Conservation (phyloP, 192 early-diverging fungal species). For the Coemansia asiatica region DNA sequence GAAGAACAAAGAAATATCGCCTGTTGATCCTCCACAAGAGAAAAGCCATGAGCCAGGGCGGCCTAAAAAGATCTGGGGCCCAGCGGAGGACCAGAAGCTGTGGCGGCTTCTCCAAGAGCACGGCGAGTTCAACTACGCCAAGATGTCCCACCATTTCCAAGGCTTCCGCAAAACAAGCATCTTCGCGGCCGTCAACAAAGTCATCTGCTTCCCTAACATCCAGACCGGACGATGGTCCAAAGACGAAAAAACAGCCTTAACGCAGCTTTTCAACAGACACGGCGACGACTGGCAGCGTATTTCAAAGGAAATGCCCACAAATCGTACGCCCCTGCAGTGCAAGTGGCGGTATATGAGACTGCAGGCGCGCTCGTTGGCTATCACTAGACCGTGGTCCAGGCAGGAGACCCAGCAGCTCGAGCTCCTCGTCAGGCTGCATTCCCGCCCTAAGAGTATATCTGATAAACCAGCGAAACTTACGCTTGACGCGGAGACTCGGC, state of each 20-base stretch:
- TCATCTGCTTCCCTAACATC: neutral
- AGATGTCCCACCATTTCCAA: slow-evolving; percentile 7
- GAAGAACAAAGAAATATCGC: too few species aligned
- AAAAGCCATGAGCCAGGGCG: neutral
- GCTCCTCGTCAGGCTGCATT: slow-evolving; percentile 24
- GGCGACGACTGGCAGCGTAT: slow-evolving; percentile 22
- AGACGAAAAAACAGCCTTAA: slow-evolving; percentile 15
- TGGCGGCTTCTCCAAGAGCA: slow-evolving; percentile 8
- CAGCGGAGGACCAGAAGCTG: slow-evolving; percentile 10
- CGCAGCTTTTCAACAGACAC: slow-evolving; percentile 14
- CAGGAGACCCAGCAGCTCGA: slow-evolving; percentile 16
- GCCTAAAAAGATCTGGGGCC: neutral
- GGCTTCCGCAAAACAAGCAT: slow-evolving; percentile 9
- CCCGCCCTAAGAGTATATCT: neutral
- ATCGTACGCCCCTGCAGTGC: slow-evolving; percentile 20
- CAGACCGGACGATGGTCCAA: slow-evolving; percentile 14
- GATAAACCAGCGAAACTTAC: neutral
- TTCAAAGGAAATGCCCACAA: slow-evolving; percentile 20
- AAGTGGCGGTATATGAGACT: slow-evolving; percentile 2
- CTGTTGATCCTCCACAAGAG: too few species aligned
- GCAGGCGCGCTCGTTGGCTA: neutral
- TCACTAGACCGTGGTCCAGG: slow-evolving; percentile 11
- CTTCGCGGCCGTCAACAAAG: neutral
- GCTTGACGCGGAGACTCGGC: neutral
- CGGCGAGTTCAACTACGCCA: slow-evolving; percentile 1